A percentile compares a stretch with the other conserved stretches of the same genome.
Evolutionary conservation across 179 eudicot species (phyloP).

Genomic region (Nepenthes alata): DNA sequence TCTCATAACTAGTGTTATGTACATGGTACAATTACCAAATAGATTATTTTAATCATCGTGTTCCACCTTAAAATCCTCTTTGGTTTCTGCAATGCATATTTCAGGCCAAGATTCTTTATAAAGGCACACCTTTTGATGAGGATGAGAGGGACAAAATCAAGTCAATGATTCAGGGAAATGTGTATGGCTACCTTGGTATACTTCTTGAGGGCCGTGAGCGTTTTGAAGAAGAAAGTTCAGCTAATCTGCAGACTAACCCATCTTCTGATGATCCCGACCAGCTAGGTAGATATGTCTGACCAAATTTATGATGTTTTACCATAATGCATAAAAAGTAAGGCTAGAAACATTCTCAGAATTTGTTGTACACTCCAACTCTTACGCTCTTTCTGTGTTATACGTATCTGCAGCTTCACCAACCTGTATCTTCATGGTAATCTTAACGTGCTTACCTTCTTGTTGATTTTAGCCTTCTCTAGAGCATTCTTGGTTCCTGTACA

Average conservation of each 20-base stretch:
- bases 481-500: too few relatives aligned
- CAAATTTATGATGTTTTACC: not conserved
- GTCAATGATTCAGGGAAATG: conserved; percentile 61
- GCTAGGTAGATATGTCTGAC: conserved; percentile 31
- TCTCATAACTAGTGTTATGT: too few relatives aligned
- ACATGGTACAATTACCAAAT: not conserved
- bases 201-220: conserved; percentile 68
- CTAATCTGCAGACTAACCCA: conserved; percentile 16
- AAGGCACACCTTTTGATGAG: conserved; percentile 36
- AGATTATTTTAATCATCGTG: not conserved
- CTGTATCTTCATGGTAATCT: too few relatives aligned
- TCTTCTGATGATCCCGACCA: conserved; percentile 28
- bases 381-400: not conserved
- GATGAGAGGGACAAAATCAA: conserved; percentile 59
- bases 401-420: too few relatives aligned
- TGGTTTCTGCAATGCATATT: conserved; percentile 6
- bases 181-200: conserved; percentile 51
- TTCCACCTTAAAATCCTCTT: not conserved
- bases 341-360: too few relatives aligned
- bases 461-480: too few relatives aligned
- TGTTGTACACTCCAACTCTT: too few relatives aligned
- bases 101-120: conserved; percentile 60
- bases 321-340: too few relatives aligned
- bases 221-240: conserved; percentile 58
- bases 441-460: too few relatives aligned